Conservation (phyloP, 768 basidiomycete genomes). For the Kwoniella dendrophila region DNA sequence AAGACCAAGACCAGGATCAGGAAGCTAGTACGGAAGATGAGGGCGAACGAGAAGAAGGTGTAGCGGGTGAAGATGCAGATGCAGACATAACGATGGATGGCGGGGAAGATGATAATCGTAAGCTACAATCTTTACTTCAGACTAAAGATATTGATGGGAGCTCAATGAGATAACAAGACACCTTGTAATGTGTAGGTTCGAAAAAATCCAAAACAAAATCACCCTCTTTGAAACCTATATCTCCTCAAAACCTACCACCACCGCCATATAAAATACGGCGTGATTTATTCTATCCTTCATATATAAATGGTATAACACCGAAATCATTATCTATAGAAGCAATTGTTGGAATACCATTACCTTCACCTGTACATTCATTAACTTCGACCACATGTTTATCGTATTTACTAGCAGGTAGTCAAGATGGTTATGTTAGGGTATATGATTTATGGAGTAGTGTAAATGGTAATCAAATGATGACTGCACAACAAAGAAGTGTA, state of each 20-base stretch:
- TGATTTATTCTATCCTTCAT: conserved; percentile 47
- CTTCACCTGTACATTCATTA: conserved; percentile 82
- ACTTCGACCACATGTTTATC: conserved; percentile 83
- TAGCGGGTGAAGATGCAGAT: conserved; percentile 37
- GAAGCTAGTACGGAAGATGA: conserved; percentile 54
- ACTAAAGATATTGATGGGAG: no score
- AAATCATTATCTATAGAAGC: conserved; percentile 83
- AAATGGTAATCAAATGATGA: conserved; percentile 83
- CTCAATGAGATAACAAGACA: neutral
- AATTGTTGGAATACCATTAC: conserved; percentile 86
- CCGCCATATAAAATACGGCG: conserved; percentile 54
- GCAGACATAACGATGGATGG: conserved; percentile 30
- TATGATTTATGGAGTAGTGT: conserved; percentile 88
- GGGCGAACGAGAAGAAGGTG: conserved; percentile 56
- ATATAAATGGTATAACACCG: conserved; percentile 32
- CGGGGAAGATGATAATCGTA: conserved; percentile 32
- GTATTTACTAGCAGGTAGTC: conserved; percentile 84
- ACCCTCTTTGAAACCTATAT: neutral
- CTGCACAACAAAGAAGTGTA: conserved; percentile 83
- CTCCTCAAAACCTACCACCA: conserved; percentile 14
- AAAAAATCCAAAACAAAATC: conserved; percentile 13
- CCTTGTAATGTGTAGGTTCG: neutral
- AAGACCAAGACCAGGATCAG: conserved; percentile 19
- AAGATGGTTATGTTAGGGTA: conserved; percentile 89
- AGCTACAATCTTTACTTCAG: conserved; percentile 14